Evolutionary conservation across 2,329 filamentous ascomycete species (phyloP), one percentile per base, ranked within the genome.

Genomic region (Aspergillus ustus): DNA sequence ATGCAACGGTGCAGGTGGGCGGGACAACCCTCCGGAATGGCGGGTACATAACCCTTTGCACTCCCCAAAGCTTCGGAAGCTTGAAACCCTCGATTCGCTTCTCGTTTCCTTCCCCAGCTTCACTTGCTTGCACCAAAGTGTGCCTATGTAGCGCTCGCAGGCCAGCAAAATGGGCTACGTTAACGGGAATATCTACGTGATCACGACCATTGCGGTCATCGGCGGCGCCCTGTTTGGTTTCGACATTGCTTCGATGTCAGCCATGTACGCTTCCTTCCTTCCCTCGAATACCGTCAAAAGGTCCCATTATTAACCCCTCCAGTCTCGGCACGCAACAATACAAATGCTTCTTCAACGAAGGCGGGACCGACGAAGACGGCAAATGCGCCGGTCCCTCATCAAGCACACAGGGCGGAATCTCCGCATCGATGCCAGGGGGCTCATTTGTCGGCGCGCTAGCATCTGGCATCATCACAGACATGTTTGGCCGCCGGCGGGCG

Each of bases 401-500:
- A 2, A 68, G 85, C 64, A 78, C 82, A 0, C 89, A 91, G 75
- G 89, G 88, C 43, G 88, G 83, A 34, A 91, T 92, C 69, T 90
- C 88, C 1, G 88, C 89, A 20, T 81, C 89, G 3, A 91, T 92
- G 89, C 87, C 89, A 7, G 89, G 86, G 48, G 89, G 90, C n/a
- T 91, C 88, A 1, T 86, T 90, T 62, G 75, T 89, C 34, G 89
- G 85, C 59, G 84, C 85, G 59, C 73, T 88, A 48, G 67, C 78
- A 51, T 87, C 85, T n/a, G 75, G 75, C 73, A 83, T 81, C 67
- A 68, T 88, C 44, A 83, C 84, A 2, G 86, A 89, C 69, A 78
- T 73, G 37, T 72, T 85, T 31, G 84, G 84, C 57, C 81, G 85
- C 34, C 83, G 83, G 68, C 75, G 69, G 6, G 73, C 83, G 5